Evolutionary conservation across 1,139 yeast genomes (phyloP), one percentile per base, ranked within the genome.

Genomic region (Kluyveromyces sp.): DNA sequence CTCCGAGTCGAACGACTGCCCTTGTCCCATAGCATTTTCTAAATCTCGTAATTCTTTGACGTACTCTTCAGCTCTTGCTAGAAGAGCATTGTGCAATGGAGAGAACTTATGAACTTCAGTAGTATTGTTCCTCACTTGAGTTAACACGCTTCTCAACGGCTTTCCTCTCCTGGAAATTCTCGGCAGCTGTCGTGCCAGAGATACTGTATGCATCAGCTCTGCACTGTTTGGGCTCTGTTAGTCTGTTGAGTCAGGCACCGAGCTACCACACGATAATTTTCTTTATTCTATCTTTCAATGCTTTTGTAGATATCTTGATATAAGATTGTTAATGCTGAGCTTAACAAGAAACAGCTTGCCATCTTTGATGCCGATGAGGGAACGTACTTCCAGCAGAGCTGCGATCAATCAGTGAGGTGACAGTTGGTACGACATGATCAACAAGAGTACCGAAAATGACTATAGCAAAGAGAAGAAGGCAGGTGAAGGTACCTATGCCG

Each of bases 401-500:
- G n/a, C n/a, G n/a, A n/a, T n/a, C n/a, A n/a, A n/a, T n/a, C n/a
- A n/a, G n/a, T n/a, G n/a, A n/a, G n/a, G n/a, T n/a, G n/a, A n/a
- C n/a, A n/a, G n/a, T n/a, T 22, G 9, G 9, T 9, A 22, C 26
- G 26, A 22, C 9, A 22, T 22, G 26, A 22, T 22, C 9, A 22
- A 22, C 9, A 6, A 9, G 26, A 22, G 9, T 18, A 19, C 26
- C 2, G 36, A 9, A 9, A 41, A 38, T 33, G 55, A 60, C 20
- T 64, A 62, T 45, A 53, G 64, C 12, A 63, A 62, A 46, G 94
- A 86, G 48, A 78, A 77, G 54, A 89, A 89, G 62, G 96, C 92
- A 22, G 98, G 98, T 60, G 99, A 94, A 68, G 99, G 99, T 66
- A 94, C 99, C 0, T 94, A 92, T 70, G 99, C 98, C 38, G 95